Percentiles rank a stretch among this genome's conserved stretches.
Conservation (phyloP, 176 grass and related monocot species). For the Paspalum vaginatum region DNA sequence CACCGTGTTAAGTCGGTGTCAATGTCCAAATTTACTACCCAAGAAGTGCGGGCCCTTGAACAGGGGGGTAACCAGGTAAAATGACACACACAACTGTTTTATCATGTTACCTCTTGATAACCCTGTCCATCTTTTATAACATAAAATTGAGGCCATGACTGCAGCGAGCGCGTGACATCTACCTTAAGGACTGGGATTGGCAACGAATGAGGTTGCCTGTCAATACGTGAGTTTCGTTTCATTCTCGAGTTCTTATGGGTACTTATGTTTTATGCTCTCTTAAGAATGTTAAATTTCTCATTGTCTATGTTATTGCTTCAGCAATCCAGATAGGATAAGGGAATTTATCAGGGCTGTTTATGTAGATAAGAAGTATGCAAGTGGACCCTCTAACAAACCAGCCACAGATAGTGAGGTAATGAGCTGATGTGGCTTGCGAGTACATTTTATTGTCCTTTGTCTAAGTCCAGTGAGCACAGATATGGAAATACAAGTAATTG, state of each 20-base stretch:
- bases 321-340: constrained; percentile 91
- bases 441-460: constrained; percentile 27
- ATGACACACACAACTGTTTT: constrained; percentile 3
- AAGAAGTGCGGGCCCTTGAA: constrained; percentile 84
- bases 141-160: constrained; percentile 38
- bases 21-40: constrained; percentile 90
- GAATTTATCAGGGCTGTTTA: constrained; percentile 98
- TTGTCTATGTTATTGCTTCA: constrained; percentile 44
- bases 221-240: constrained; percentile 63
- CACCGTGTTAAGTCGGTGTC: constrained; percentile 98
- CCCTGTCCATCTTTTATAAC: neutral
- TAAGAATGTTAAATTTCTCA: constrained; percentile 32
- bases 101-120: constrained; percentile 3
- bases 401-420: constrained; percentile 66
- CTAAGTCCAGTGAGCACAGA: neutral
- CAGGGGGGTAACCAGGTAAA: constrained; percentile 97
- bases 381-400: constrained; percentile 54
- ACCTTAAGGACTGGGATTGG: constrained; percentile 94
- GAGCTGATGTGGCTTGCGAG: constrained; percentile 12
- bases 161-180: constrained; percentile 85
- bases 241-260: constrained; percentile 11
- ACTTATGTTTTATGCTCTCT: constrained; percentile 5
- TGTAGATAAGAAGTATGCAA: constrained; percentile 95
- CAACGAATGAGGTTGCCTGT: constrained; percentile 90
- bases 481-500: neutral